phyloP scores from a whole-genome alignment of 139 green algal species.

The Axilococcus clingmanii region DNA sequence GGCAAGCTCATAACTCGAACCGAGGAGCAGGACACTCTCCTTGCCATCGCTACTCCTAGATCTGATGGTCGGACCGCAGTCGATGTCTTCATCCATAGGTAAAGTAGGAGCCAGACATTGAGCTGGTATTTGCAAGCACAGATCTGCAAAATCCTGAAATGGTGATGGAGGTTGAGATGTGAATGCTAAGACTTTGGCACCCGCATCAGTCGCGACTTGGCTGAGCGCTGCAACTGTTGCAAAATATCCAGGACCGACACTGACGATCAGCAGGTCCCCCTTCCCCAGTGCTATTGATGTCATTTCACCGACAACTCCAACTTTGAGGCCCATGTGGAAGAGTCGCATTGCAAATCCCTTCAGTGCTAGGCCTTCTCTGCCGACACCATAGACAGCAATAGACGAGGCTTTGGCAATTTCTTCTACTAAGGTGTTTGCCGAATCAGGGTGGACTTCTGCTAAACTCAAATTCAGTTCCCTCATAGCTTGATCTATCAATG shows the following conservation, averaged over 20 bases:
- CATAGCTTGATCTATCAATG: no score
- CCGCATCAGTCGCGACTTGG: background rate
- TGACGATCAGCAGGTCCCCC: conserved; percentile 7
- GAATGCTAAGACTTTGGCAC: background rate
- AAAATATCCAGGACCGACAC: conserved; percentile 9
- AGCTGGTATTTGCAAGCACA: conserved; percentile 8
- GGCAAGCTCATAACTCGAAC: conserved; percentile 11
- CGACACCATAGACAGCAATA: conserved; percentile 10
- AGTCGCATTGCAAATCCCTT: conserved; percentile 12
- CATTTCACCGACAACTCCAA: conserved; percentile 14
- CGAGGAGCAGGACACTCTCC: conserved; percentile 1
- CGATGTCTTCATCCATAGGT: background rate
- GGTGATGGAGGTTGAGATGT: conserved; percentile 4
- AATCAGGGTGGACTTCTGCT: no score
- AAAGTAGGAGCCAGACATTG: conserved; percentile 5
- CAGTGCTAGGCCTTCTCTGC: conserved; percentile 14
- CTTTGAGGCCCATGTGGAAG: conserved; percentile 12
- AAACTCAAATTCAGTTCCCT: no score
- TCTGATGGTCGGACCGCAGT: background rate
- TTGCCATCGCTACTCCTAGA: background rate
- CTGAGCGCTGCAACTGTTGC: conserved; percentile 5
- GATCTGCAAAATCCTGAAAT: background rate
- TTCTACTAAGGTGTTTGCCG: conserved; percentile 3
- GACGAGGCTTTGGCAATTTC: background rate
- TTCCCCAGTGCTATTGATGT: background rate